A percentile compares a stretch with the other conserved stretches of the same genome.
These are phyloP conservation scores for Pythium monospermum DNA, from an alignment of 352 stramenopile species.

Conservation along the genomic window DNA sequence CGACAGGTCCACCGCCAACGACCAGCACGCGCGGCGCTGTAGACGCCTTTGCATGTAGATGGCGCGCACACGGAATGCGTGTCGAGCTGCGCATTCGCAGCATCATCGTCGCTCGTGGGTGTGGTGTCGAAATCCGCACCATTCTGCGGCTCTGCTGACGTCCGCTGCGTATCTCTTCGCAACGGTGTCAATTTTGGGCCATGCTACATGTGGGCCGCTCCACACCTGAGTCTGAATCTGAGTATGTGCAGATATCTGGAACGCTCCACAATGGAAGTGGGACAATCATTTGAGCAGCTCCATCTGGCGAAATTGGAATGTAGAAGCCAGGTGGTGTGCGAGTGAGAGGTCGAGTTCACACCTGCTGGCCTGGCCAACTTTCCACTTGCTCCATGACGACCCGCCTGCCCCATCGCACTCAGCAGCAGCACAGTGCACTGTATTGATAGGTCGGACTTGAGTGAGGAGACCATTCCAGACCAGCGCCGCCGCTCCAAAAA, in stretches of 20 bases:
- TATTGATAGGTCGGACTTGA: too few species aligned
- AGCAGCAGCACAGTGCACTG: too few species aligned
- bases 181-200: constrained; percentile 1
- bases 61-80: not conserved
- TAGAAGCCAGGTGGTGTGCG: not conserved
- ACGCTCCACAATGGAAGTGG: too few species aligned
- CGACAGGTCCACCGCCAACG: constrained; percentile 68
- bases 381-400: not conserved
- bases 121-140: constrained; percentile 9
- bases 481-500: not conserved
- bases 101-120: not conserved
- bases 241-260: too few species aligned
- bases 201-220: too few species aligned
- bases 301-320: too few species aligned
- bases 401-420: not conserved
- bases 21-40: constrained; percentile 48
- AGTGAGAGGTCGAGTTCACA: too few species aligned
- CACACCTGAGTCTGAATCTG: too few species aligned
- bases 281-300: too few species aligned
- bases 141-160: constrained; percentile 2
- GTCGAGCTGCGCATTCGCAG: too few species aligned
- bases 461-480: too few species aligned
- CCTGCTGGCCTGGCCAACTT: too few species aligned
- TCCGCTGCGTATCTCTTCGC: constrained; percentile 23
- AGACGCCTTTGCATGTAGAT: constrained; percentile 3